Evolutionary conservation across 768 basidiomycete genomes (phyloP), one percentile per base, ranked within the genome.

Genomic region (Hygrophoropsis aurantiaca): DNA sequence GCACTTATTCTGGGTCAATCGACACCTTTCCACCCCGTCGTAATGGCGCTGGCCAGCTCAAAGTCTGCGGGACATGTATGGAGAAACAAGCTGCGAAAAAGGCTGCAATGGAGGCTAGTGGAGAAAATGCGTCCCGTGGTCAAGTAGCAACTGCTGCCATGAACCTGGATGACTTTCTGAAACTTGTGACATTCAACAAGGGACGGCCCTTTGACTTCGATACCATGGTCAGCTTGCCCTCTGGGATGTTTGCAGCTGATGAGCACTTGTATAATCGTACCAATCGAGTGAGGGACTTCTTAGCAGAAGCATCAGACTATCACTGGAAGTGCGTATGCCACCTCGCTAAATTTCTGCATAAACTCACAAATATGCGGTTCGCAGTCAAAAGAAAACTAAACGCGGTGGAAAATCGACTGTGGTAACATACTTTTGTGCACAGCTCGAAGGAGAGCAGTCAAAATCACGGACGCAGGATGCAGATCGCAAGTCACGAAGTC

Each of bases 71-170:
- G 2, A 23, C 51, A 26, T 67, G 65, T 34, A 65, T 65, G 64
- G 64, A 67, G 24, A 65, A 67, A 47, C 64, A 65, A 47, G 64
- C 60, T 35, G 58, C 65, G 33, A 65, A 65, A 24, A 67, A 63
- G 36, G 61, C 58, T 2, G 65, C 63, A 13, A 60, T 60, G 23
- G 62, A 64, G 44, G 45, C 62, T 26, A 62, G 56, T 13, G 53
- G 55, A 9, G 65, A 65, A 20, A 45, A 55, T 0, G 63, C 65
- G 13, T 56, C 58, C 2, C 60, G 63, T 48, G 55, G 58, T n/a
- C 64, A 67, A 56, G 67, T 67, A 51, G 65, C 65, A 18, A 67
- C 64, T 18, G 64, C 64, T 5, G 65, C 64, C 50, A 65, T 67
- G 57, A 56, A 57, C 18, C 55, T 67, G 33, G 64, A 65, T 48